Base-by-base conservation (phyloP, 179 eudicot species). In the Corrigiola litoralis region DNA sequence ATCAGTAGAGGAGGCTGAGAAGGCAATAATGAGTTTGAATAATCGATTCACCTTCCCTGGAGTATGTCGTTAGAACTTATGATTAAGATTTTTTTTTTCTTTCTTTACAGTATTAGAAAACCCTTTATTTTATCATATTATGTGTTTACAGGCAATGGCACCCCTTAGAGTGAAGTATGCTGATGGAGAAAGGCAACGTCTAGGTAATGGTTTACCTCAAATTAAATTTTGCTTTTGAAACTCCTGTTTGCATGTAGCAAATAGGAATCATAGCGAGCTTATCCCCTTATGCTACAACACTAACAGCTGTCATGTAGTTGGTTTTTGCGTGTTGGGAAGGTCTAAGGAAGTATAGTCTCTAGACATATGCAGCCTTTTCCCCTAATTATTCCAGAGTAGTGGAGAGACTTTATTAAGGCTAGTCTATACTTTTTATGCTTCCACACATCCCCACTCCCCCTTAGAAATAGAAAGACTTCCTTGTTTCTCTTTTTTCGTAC, bases 101-200 rank as follows among this genome's bases (percentile, higher is more conserved):
- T 36, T 1, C 16, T 50, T 45, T 42, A 23, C 45, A 32, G 46
- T 29, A 17, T 68, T 16, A 33, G 37, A 10, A 33, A 2, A n/a
- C 37, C 11, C 14, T 14, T 49, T 7, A 27, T 32, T 49, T 51
- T 23, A 40, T 33, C n/a, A n/a, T 29, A 1, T 58, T 32, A 63
- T 25, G 28, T 40, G 11, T 60, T 14, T 68, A 40, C 68, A 80
- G 84, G 72, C 69, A n/a, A 50, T 31, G 31, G 58, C 37, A 55
- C 77, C 84, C 50, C 17, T 80, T 52, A 60, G 50, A 71, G 70
- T 80, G 32, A 77, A 36, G 68, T 80, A 71, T 77, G 84, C 84
- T 54, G 81, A 62, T 60, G 72, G 63, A 59, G 75, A 72, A 66
- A 80, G 56, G 62, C 79, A 71, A 42, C 84, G 84, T 16, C 56